Conservation (phyloP, 257 asterid genomes). For the Linderniella brevidens region DNA sequence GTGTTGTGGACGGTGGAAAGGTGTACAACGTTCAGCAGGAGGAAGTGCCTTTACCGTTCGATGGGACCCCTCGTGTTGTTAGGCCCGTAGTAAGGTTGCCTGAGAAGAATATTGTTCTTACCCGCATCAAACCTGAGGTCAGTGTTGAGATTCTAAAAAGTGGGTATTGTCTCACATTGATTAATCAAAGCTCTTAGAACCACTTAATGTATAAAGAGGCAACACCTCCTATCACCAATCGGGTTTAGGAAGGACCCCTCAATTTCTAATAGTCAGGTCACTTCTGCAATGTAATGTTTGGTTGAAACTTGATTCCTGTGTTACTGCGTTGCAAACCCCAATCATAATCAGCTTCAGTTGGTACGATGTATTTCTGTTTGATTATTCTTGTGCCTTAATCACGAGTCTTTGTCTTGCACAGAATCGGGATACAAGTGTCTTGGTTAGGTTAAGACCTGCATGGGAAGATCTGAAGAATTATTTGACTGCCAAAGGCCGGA, state of each 20-base stretch:
- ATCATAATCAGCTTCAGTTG: too few species aligned
- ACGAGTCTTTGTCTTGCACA: conserved; percentile 26
- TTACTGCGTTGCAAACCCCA: too few species aligned
- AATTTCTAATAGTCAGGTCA: too few species aligned
- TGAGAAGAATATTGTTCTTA: conserved; percentile 78
- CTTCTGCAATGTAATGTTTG: too few species aligned
- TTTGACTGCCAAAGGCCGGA: conserved; percentile 84
- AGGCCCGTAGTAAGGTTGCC: conserved; percentile 86
- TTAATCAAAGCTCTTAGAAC: too few species aligned
- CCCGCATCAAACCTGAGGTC: conserved; percentile 97
- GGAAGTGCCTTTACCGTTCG: conserved; percentile 60
- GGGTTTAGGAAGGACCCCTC: too few species aligned
- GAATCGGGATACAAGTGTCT: conserved; percentile 93
- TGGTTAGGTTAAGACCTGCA: conserved; percentile 91
- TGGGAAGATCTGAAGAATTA: conserved; percentile 89
- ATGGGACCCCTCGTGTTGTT: conserved; percentile 45
- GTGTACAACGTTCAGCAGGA: conserved; percentile 48
- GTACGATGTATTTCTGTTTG: too few species aligned
- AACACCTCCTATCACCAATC: too few species aligned
- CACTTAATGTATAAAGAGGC: too few species aligned
- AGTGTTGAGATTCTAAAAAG: conserved; percentile 14
- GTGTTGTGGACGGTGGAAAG: conserved; percentile 69
- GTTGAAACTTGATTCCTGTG: too few species aligned
- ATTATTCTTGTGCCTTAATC: too few species aligned
- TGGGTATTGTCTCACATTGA: too few species aligned